A percentile compares a stretch with the other conserved stretches of the same genome.
Evolutionary conservation across 805 yeast genomes (phyloP).

Genomic region (Tetrapisispora phaffii): DNA sequence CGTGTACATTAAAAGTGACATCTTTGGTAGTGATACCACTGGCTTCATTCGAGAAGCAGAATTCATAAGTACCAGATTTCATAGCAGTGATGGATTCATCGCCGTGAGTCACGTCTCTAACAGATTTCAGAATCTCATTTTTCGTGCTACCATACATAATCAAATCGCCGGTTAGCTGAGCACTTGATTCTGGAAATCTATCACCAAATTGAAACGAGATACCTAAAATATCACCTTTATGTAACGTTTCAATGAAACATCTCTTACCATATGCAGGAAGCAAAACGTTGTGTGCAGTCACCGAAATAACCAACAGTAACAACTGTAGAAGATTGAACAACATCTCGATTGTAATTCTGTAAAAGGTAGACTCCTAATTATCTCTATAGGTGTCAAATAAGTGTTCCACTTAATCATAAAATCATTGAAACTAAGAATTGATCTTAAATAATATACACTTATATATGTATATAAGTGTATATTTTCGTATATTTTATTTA

Average conservation of each 20-base stretch:
- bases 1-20: conserved; percentile 91
- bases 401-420: too few relatives aligned
- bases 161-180: conserved; percentile 62
- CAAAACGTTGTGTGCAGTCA: conserved; percentile 65
- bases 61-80: conserved; percentile 63
- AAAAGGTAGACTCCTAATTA: too few relatives aligned
- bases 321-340: not conserved
- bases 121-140: conserved; percentile 37
- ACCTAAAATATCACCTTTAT: conserved; percentile 75
- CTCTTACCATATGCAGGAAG: conserved; percentile 75
- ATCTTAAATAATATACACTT: too few relatives aligned
- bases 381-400: not conserved
- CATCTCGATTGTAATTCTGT: too few relatives aligned
- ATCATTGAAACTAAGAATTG: too few relatives aligned
- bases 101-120: conserved; percentile 64
- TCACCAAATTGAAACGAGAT: conserved; percentile 91
- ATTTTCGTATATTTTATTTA: too few relatives aligned
- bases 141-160: conserved; percentile 40
- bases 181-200: conserved; percentile 61
- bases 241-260: conserved; percentile 80
- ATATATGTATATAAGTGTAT: too few relatives aligned
- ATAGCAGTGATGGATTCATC: conserved; percentile 61
- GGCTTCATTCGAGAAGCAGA: conserved; percentile 87
- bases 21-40: conserved; percentile 67
- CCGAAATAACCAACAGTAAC: conserved; percentile 2